A percentile compares a stretch with the other conserved stretches of the same genome.
phyloP scores from a whole-genome alignment of 768 basidiomycete genomes.

The Paxillus involutus region DNA sequence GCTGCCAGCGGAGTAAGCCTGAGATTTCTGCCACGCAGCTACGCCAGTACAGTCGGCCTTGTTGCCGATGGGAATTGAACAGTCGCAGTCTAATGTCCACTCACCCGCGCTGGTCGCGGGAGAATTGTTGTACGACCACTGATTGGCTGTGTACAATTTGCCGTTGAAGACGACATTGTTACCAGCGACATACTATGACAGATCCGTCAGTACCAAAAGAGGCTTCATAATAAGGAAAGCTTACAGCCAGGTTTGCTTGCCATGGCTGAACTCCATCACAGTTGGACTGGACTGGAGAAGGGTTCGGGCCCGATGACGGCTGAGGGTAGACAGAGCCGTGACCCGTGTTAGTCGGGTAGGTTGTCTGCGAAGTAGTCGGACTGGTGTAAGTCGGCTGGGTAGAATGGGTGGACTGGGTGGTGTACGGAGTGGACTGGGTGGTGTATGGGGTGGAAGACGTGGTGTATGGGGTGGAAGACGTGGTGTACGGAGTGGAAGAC shows the following conservation, averaged over 20 bases:
- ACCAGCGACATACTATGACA: conserved; percentile 23
- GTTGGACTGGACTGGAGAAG: background rate
- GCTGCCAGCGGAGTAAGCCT: conserved; percentile 18
- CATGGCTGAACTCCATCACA: conserved; percentile 22
- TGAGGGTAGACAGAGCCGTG: background rate
- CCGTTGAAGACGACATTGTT: conserved; percentile 19
- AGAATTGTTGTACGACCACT: conserved; percentile 25
- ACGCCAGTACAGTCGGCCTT: conserved; percentile 22
- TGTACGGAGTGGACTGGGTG: no score
- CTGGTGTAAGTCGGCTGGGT: background rate
- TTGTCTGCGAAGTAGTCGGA: no score
- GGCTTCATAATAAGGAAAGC: fast-evolving
- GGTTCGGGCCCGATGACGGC: background rate
- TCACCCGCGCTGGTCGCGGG: conserved; percentile 15
- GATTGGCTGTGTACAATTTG: conserved; percentile 22
- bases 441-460: background rate
- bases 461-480: background rate
- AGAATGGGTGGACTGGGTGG: background rate
- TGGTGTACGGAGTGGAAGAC: background rate
- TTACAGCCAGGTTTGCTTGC: conserved; percentile 22
- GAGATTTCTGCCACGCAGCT: conserved; percentile 11
- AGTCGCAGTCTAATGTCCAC: conserved; percentile 12
- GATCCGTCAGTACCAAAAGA: background rate
- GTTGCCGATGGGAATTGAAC: conserved; percentile 23
- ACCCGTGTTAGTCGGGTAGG: no score